phyloP scores from a whole-genome alignment of 2,329 filamentous ascomycete species.

The Corynespora cassiicola region DNA sequence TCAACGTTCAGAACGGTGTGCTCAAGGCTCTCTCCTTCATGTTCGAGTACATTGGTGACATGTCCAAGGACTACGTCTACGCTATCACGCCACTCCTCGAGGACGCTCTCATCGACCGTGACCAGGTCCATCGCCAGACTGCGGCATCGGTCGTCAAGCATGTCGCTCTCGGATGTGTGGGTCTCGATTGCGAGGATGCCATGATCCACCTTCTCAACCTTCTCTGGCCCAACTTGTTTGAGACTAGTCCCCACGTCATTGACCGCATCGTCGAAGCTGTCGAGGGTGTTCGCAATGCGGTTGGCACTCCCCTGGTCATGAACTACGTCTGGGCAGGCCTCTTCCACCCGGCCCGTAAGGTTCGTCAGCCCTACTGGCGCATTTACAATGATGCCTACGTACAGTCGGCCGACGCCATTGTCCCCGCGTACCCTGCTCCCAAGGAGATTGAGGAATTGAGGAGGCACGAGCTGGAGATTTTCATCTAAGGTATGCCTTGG shows the following conservation, averaged over 20 bases:
- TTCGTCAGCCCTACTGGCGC: constrained; percentile 93
- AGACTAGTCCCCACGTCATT: constrained; percentile 97
- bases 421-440: constrained; percentile 91
- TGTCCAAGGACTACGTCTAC: constrained; percentile 99
- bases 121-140: constrained; percentile 97
- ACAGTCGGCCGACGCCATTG: constrained; percentile 89
- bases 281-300: constrained; percentile 91
- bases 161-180: constrained; percentile 95
- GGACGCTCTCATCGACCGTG: constrained; percentile 95
- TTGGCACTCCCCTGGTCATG: constrained; percentile 90
- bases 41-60: constrained; percentile 99
- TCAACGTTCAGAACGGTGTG: constrained; percentile 98
- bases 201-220: constrained; percentile 98
- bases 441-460: constrained; percentile 81
- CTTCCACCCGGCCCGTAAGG: constrained; percentile 96
- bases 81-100: constrained; percentile 95
- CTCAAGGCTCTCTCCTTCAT: constrained; percentile 96
- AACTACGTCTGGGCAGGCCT: constrained; percentile 98
- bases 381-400: constrained; percentile 98
- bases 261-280: constrained; percentile 98
- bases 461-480: constrained; percentile 81
- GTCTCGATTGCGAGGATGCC: constrained; percentile 94
- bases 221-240: constrained; percentile 95
- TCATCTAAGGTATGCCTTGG: constrained; percentile 68
- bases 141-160: constrained; percentile 98